Percentiles rank a stretch among this genome's conserved stretches.
Conservation (phyloP, 2,329 filamentous ascomycete species). For the Colletotrichum filicis region DNA sequence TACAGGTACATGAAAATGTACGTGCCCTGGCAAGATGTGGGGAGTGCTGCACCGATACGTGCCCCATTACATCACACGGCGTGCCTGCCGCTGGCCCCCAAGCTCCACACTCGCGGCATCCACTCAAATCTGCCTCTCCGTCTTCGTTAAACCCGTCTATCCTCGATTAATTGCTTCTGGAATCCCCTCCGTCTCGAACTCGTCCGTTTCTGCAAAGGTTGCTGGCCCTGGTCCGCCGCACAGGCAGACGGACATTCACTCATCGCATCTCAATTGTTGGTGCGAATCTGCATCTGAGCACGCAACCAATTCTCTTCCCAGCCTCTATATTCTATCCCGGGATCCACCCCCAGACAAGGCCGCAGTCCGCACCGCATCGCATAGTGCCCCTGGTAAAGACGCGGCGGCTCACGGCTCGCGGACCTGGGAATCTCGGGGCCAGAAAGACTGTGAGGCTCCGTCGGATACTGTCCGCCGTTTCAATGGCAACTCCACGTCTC, state of each 20-base stretch:
- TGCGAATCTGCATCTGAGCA: background rate
- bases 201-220: background rate
- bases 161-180: background rate
- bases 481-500: conserved; percentile 12
- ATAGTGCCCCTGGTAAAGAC: background rate
- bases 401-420: background rate
- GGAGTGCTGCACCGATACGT: background rate
- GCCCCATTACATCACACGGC: conserved; percentile 23
- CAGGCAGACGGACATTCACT: background rate
- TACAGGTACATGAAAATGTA: background rate
- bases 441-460: background rate
- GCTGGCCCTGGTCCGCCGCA: background rate
- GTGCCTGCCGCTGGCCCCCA: background rate
- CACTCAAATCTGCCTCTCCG: conserved; percentile 2
- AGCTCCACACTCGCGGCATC: background rate
- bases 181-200: background rate
- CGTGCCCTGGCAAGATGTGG: conserved; percentile 3
- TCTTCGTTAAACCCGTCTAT: background rate
- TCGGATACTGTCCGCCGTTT: conserved; percentile 24
- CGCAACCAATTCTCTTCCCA: background rate
- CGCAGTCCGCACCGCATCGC: background rate
- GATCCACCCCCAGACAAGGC: background rate
- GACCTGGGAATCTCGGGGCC: background rate
- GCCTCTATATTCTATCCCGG: background rate
- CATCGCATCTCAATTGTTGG: background rate